A percentile compares a stretch with the other conserved stretches of the same genome.
phyloP scores from a whole-genome alignment of 805 yeast species.

The Clavispora santaluciae region DNA sequence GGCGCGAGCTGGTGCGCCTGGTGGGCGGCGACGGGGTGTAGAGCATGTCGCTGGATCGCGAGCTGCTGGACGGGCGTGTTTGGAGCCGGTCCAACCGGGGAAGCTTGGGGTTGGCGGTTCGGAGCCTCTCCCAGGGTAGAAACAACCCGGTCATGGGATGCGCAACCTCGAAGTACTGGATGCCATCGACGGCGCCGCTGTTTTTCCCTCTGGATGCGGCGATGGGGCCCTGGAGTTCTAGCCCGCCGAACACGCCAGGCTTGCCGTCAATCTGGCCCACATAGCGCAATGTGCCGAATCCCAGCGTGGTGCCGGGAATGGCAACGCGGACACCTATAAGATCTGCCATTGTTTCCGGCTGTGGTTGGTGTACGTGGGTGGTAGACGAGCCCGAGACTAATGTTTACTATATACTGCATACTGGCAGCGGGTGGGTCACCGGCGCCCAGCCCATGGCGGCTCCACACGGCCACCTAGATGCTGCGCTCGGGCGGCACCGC shows the following conservation, averaged over 20 bases:
- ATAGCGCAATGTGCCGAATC: conserved; percentile 60
- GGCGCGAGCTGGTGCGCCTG: not conserved
- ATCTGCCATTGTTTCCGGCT: conserved; percentile 21
- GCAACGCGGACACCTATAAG: conserved; percentile 32
- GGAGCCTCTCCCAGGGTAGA: conserved; percentile 49
- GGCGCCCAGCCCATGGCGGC: too few relatives aligned
- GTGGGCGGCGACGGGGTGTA: conserved; percentile 11
- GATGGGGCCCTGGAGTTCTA: conserved; percentile 68
- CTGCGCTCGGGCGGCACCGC: not conserved
- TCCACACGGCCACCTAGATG: not conserved
- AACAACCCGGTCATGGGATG: conserved; percentile 71
- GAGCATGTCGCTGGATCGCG: conserved; percentile 4
- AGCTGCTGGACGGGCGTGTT: conserved; percentile 4
- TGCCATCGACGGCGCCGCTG: conserved; percentile 75
- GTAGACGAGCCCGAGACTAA: not conserved
- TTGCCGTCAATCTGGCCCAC: conserved; percentile 72
- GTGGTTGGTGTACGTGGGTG: not conserved
- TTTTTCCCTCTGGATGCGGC: conserved; percentile 70
- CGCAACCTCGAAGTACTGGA: conserved; percentile 60
- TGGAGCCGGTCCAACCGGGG: conserved; percentile 3
- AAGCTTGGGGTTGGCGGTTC: conserved; percentile 30
- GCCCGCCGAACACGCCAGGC: conserved; percentile 76
- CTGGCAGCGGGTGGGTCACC: too few relatives aligned
- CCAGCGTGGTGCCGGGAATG: conserved; percentile 62
- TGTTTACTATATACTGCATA: not conserved